phyloP scores from a whole-genome alignment of 139 green algal species.

The Tetraselmis striata region DNA sequence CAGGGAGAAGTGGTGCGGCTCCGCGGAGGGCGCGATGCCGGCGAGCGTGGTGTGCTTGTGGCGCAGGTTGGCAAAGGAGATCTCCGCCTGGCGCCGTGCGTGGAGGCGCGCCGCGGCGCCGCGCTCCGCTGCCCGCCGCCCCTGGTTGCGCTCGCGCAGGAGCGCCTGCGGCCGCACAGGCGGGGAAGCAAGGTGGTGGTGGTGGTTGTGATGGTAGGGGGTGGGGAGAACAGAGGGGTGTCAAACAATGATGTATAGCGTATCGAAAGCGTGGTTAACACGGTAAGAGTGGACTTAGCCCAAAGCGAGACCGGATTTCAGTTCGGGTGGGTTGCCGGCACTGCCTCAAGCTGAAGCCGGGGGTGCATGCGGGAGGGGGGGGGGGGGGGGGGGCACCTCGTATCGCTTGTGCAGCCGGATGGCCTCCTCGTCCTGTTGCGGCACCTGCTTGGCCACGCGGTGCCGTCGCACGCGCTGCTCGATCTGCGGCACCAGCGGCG shows the following conservation, averaged over 20 bases:
- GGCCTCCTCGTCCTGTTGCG: background rate
- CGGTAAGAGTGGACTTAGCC: too few species aligned
- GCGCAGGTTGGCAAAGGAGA: background rate
- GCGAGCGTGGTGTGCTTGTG: background rate
- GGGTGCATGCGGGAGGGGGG: too few species aligned
- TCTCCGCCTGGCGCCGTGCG: background rate
- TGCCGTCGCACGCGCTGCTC: background rate
- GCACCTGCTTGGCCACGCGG: background rate
- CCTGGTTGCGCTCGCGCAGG: background rate
- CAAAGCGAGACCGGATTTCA: too few species aligned
- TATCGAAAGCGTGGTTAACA: too few species aligned
- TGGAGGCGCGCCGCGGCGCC: background rate
- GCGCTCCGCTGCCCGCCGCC: background rate
- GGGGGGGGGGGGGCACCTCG: too few species aligned
- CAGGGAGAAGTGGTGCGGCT: background rate
- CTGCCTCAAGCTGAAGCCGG: too few species aligned
- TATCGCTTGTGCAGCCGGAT: background rate
- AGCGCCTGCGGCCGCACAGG: background rate
- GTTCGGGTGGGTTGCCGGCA: too few species aligned
- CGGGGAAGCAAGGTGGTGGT: too few species aligned
- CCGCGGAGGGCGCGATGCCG: background rate
- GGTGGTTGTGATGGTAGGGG: too few species aligned
- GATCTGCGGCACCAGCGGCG: background rate
- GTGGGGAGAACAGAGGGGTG: too few species aligned
- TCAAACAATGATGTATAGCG: too few species aligned